Evolutionary conservation across 108 stramenopile genomes (phyloP), one percentile per base, ranked within the genome.

Genomic region (Tribonema minus): DNA sequence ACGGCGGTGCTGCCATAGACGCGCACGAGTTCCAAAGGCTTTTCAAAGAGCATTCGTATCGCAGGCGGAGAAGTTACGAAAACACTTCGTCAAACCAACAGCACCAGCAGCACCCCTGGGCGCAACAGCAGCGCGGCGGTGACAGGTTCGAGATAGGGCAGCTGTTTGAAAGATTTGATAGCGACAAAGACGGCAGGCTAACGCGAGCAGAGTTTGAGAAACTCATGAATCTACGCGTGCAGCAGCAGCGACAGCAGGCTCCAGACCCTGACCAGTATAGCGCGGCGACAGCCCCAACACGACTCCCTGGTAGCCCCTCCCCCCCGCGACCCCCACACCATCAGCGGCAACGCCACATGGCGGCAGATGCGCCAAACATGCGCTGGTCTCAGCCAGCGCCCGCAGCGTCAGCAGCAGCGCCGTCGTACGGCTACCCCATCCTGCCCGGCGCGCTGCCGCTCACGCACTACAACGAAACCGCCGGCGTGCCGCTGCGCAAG

Each of bases 391-490:
- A 23, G 34, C 1, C 71, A 36, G n/a, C 23, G 37, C 26, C 35
- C 26, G 35, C 34, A 67, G 36, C 66, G 32, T 15, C 28, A 64
- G 12, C 65, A 0, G 0, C 9, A 20, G 12, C 35, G 4, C 25
- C 1, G 5, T 37, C 15, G 20, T 36, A 26, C 59, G 37, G 36
- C 29, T 25, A 25, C 59, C 12, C 6, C 54, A 0, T 0, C 32
- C 2, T 69, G 25, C 29, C 39, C 7, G 41, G 28, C n/a, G 72
- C 54, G 0, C 62, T 34, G 7, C 32, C 72, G 40, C 32, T 73
- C 27, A 76, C 75, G 4, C 75, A 76, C 58, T 76, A 76, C 66
- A 60, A 76, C 34, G 75, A 76, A 15, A 76, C 75, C 2, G 62
- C 75, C 35, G 75, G 75, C 2, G 75, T 76, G 37, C 75, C 75